These are phyloP conservation scores for Liriodendron chinense DNA, from an alignment of 164 flowering plant species.

Conservation along the genomic window DNA sequence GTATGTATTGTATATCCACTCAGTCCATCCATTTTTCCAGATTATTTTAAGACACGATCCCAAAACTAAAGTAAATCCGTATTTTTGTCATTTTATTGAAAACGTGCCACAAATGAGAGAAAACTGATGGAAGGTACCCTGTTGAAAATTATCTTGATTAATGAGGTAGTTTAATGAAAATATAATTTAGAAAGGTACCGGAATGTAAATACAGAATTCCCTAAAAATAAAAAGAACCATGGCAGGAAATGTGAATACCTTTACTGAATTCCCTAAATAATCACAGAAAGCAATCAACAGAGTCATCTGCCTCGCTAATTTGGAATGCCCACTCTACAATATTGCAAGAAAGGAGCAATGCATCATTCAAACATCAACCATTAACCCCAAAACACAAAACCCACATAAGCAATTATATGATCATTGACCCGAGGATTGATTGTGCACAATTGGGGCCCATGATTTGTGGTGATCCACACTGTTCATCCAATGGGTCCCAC, in stretches of 20 bases:
- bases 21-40: too few relatives aligned
- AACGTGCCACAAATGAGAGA: too few relatives aligned
- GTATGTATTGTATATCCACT: too few relatives aligned
- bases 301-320: slow-evolving; percentile 98
- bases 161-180: too few relatives aligned
- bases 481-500: neutral
- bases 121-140: too few relatives aligned
- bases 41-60: too few relatives aligned
- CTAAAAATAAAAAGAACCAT: neutral
- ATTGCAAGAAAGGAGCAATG: slow-evolving; percentile 8
- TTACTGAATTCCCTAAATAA: slow-evolving; percentile 76
- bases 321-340: slow-evolving; percentile 91
- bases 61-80: too few relatives aligned
- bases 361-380: neutral
- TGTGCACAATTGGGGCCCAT: neutral
- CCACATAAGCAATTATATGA: neutral
- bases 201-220: too few relatives aligned
- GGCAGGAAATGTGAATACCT: slow-evolving; percentile 39
- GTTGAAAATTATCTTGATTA: too few relatives aligned
- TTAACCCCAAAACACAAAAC: neutral
- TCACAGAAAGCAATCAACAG: slow-evolving; percentile 95
- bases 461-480: neutral
- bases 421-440: neutral
- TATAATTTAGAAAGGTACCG: too few relatives aligned
- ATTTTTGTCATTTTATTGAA: too few relatives aligned